Evolutionary conservation across 2,329 filamentous ascomycete genomes (phyloP), one percentile per base, ranked within the genome.

Genomic region (Aspergillus novofumigatus): DNA sequence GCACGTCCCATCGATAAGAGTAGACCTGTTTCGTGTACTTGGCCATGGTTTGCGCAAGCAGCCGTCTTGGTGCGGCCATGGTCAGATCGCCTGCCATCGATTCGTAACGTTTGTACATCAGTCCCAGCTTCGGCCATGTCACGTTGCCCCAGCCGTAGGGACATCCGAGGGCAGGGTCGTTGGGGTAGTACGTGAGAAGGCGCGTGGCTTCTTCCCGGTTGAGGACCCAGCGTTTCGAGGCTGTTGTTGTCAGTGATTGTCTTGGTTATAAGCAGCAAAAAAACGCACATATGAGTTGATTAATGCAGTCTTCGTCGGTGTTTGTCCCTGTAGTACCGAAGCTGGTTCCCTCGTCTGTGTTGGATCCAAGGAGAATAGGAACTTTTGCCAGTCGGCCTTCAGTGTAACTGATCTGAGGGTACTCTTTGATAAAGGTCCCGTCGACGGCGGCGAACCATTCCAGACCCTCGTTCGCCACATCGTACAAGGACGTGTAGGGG

Each of bases 331-430:
- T 69, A 3, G 78, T 77, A 2, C 78, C 80, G 62, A 86, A 87
- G 3, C 77, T 76, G 1, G 80, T 81, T 2, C 85, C 87, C 67
- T 90, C 87, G 62, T 89, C 87, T 1, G 81, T 82, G 68, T 88
- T 89, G 32, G 81, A 81, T 5, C 87, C 87, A 45, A 81, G 74
- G 4, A 90, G 77, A 42, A 88, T 79, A 1, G 86, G 84, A 0
- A 89, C 83, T 38, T 83, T 78, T 49, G 86, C 81, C 57, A 89
- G 85, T 21, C 80, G 80, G 35, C 85, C 86, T 6, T 78, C 65
- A 1, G 71, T 73, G 11, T 89, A 75, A 62, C 86, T 83, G 9
- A 79, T 71, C 4, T 81, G 81, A 1, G 79, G 80, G 55, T 78
- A 81, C 20, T 80, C 77, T 6, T 76, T 72, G 47, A 87, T 77